A percentile compares a stretch with the other conserved stretches of the same genome.
Conservation (phyloP, 139 green algal genomes). For the Picochlorum sp. region DNA sequence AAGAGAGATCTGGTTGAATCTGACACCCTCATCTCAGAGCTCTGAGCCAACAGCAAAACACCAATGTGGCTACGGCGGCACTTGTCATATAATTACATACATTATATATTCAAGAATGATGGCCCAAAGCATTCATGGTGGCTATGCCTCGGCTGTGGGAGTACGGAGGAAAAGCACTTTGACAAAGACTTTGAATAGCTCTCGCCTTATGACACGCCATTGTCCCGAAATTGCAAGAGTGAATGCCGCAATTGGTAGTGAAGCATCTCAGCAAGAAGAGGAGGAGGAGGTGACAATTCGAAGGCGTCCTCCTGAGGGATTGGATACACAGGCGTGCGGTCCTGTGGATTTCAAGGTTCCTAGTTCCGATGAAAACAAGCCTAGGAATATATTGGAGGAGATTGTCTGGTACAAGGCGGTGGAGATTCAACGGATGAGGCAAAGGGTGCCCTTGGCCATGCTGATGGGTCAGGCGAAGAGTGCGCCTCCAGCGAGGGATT, state of each 20-base stretch:
- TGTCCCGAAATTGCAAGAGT: neutral
- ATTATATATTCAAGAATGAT: too few relatives aligned
- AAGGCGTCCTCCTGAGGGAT: constrained; percentile 56
- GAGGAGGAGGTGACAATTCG: constrained; percentile 57
- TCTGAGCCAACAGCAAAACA: too few relatives aligned
- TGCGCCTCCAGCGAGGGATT: constrained; percentile 64
- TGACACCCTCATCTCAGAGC: too few relatives aligned
- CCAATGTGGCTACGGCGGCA: too few relatives aligned
- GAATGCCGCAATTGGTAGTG: neutral
- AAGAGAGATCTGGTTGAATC: too few relatives aligned
- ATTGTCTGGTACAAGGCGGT: constrained; percentile 95
- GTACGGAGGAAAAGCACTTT: too few relatives aligned
- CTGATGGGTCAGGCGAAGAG: constrained; percentile 39
- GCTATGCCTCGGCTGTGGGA: too few relatives aligned
- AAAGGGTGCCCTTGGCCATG: constrained; percentile 47
- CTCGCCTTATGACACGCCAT: too few relatives aligned
- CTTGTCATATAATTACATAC: too few relatives aligned
- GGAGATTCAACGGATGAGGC: constrained; percentile 57
- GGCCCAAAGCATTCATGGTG: too few relatives aligned
- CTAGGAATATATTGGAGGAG: constrained; percentile 96
- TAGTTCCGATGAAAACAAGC: constrained; percentile 71
- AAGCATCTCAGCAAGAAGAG: neutral
- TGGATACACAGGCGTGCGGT: constrained; percentile 53
- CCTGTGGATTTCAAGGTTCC: constrained; percentile 63
- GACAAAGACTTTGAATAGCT: too few relatives aligned